Percentiles rank a stretch among this genome's conserved stretches.
Conservation (phyloP, 2,329 filamentous ascomycete genomes). For the Fusarium anthophilum region DNA sequence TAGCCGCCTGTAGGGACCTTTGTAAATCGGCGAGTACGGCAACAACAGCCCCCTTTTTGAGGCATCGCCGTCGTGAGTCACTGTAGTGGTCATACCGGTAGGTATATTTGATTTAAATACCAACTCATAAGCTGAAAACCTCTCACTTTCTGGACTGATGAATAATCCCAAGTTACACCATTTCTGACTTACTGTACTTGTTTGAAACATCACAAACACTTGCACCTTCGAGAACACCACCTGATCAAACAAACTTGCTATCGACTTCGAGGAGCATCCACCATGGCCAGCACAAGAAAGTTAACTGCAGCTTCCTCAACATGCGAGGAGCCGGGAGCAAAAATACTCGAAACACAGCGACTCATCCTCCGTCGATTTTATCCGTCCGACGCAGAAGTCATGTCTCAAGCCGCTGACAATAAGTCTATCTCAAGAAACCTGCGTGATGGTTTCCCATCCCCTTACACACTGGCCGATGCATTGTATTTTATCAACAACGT, state of each 20-base stretch:
- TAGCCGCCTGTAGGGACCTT: constrained; percentile 16
- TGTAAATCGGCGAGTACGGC: background rate
- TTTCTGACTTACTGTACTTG: background rate
- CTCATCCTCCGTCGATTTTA: constrained; percentile 54
- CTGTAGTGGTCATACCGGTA: background rate
- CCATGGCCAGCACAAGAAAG: constrained; percentile 24
- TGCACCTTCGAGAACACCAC: background rate
- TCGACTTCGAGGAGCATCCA: background rate
- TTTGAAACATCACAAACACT: background rate
- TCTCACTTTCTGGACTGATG: background rate
- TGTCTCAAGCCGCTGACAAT: constrained; percentile 51
- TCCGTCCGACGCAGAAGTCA: constrained; percentile 49
- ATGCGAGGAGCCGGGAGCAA: constrained; percentile 41
- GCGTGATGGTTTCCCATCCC: constrained; percentile 56
- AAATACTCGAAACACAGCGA: constrained; percentile 46
- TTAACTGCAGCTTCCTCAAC: constrained; percentile 40
- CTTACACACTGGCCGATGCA: constrained; percentile 55
- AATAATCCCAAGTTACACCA: background rate
- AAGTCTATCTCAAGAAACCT: constrained; percentile 50
- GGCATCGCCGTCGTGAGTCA: constrained; percentile 10
- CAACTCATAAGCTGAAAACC: background rate
- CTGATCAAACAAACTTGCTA: background rate
- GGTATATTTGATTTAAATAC: background rate
- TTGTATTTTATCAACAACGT: constrained; percentile 48
- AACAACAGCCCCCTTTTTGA: background rate